Conservation (phyloP, 2,329 filamentous ascomycete species). For the Penicillium brevicompactum region DNA sequence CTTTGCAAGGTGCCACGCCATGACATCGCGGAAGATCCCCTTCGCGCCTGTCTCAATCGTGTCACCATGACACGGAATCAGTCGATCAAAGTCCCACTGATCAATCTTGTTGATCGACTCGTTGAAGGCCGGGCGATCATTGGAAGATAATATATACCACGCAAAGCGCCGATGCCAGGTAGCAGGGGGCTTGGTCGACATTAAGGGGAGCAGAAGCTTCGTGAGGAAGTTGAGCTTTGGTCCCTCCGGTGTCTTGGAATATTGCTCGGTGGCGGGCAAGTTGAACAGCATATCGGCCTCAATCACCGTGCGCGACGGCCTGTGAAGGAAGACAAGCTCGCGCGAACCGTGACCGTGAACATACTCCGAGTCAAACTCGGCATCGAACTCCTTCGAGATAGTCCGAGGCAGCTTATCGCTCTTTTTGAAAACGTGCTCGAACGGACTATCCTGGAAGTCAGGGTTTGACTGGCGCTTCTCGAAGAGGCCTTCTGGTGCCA, state of each 20-base stretch:
- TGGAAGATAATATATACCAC: slow-evolving; percentile 71
- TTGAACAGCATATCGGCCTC: slow-evolving; percentile 93
- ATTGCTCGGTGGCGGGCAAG: slow-evolving; percentile 84
- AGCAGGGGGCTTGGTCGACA: slow-evolving; percentile 61
- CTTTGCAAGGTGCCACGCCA: slow-evolving; percentile 73
- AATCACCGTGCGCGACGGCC: slow-evolving; percentile 76
- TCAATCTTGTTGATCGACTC: slow-evolving; percentile 69
- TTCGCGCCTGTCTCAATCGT: slow-evolving; percentile 76
- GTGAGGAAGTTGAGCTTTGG: slow-evolving; percentile 62
- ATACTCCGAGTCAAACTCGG: slow-evolving; percentile 84
- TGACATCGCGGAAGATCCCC: slow-evolving; percentile 73
- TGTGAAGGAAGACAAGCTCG: slow-evolving; percentile 85
- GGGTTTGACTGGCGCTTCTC: slow-evolving; percentile 73
- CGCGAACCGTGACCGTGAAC: slow-evolving; percentile 78
- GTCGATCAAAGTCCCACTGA: slow-evolving; percentile 78
- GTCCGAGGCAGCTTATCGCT: slow-evolving; percentile 53
- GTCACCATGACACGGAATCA: slow-evolving; percentile 94
- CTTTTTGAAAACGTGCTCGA: slow-evolving; percentile 68
- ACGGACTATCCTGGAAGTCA: slow-evolving; percentile 60
- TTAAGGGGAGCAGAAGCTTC: slow-evolving; percentile 58
- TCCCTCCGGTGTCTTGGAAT: slow-evolving; percentile 58
- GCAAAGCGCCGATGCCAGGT: slow-evolving; percentile 76
- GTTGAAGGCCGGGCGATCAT: slow-evolving; percentile 69
- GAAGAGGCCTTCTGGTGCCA: slow-evolving; percentile 79
- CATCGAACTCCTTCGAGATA: slow-evolving; percentile 77